Evolutionary conservation across 306 rosid genomes (phyloP).

Genomic region (Cicer cuneatum): DNA sequence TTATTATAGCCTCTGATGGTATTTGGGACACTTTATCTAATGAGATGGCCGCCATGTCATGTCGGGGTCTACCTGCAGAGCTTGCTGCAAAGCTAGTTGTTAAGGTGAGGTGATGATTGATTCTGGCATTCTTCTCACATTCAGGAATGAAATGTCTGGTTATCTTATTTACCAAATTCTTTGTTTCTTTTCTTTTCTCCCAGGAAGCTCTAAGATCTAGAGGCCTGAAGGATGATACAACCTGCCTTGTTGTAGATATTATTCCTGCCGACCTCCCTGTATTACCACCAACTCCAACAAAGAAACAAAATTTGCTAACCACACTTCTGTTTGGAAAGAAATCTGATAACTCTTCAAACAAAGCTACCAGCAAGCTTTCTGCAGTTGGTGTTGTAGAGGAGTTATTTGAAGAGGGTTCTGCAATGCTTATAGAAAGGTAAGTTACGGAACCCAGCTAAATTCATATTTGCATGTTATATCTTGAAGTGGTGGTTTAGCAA

Average conservation of each 20-base stretch:
- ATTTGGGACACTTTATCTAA: constrained; percentile 97
- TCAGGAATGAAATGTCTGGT: constrained; percentile 28
- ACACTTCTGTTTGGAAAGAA: constrained; percentile 84
- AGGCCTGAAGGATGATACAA: constrained; percentile 98
- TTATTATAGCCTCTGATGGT: constrained; percentile 98
- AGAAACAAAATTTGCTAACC: constrained; percentile 71
- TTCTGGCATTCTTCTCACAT: constrained; percentile 15
- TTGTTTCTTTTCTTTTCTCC: constrained; percentile 40
- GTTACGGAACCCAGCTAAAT: neutral
- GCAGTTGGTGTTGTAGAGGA: constrained; percentile 96
- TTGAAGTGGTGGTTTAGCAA: constrained; percentile 3
- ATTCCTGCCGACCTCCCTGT: constrained; percentile 84
- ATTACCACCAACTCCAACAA: constrained; percentile 71
- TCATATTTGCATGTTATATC: constrained; percentile 1
- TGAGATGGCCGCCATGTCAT: constrained; percentile 83
- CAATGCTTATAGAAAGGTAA: constrained; percentile 96
- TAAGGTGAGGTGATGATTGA: constrained; percentile 78
- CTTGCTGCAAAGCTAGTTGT: constrained; percentile 99
- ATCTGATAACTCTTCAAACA: constrained; percentile 64
- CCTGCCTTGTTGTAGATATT: constrained; percentile 96
- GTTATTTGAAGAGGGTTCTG: constrained; percentile 98
- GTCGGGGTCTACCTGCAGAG: constrained; percentile 96
- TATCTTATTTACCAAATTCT: constrained; percentile 31
- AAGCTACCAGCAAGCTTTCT: constrained; percentile 81
- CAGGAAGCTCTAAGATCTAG: constrained; percentile 97